phyloP scores from a whole-genome alignment of 768 basidiomycete genomes.

The Hysterangium stoloniferum region DNA sequence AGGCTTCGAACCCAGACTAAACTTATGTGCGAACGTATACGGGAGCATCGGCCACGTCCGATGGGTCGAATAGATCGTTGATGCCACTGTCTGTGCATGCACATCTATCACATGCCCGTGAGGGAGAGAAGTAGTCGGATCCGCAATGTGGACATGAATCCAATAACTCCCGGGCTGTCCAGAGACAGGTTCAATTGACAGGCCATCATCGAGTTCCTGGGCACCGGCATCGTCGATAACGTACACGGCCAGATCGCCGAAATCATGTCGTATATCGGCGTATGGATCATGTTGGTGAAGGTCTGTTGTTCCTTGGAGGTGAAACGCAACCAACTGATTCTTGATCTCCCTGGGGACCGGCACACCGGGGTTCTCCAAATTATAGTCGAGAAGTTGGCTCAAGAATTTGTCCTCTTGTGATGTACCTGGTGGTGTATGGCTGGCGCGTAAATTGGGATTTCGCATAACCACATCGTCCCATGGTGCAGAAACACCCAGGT shows the following conservation, averaged over 20 bases:
- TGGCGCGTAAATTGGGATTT: conserved; percentile 27
- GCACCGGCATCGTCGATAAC: conserved; percentile 79
- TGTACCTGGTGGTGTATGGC: conserved; percentile 8
- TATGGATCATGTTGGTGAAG: conserved; percentile 56
- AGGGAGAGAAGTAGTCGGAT: conserved; percentile 75
- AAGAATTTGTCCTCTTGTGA: not conserved
- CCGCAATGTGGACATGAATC: conserved; percentile 91
- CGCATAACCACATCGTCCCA: conserved; percentile 67
- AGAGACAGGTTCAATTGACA: conserved; percentile 70
- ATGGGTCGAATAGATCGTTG: conserved; percentile 60
- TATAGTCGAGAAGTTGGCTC: conserved; percentile 2
- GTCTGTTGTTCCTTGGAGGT: conserved; percentile 53
- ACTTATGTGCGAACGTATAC: conserved; percentile 35
- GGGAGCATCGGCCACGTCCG: conserved; percentile 72
- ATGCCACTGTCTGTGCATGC: conserved; percentile 43
- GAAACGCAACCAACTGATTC: not conserved
- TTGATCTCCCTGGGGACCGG: not conserved
- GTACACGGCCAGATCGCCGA: conserved; percentile 72
- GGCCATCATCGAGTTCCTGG: conserved; percentile 87
- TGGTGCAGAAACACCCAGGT: conserved; percentile 67
- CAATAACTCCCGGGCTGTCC: conserved; percentile 55
- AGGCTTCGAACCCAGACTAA: conserved; percentile 38
- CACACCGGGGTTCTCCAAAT: not conserved
- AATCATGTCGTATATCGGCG: conserved; percentile 75
- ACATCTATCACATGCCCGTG: conserved; percentile 57